phyloP scores from a whole-genome alignment of 1,284 basidiomycete species.

The Ganoderma boninense region DNA sequence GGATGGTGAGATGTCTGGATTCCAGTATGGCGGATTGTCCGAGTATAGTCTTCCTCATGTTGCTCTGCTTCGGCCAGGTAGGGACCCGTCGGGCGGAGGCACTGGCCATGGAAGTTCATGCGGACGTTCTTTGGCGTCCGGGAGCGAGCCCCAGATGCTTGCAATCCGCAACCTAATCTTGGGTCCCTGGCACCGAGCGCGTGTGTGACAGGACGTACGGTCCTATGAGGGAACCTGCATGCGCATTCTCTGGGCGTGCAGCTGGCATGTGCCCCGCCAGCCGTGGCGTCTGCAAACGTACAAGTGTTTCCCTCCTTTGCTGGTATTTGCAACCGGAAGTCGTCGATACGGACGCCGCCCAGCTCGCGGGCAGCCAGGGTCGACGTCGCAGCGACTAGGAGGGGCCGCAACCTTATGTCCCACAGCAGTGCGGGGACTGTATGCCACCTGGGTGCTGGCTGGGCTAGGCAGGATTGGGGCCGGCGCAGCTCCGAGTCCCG shows the following conservation, averaged over 20 bases:
- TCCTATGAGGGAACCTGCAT: neutral
- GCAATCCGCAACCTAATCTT: constrained; percentile 16
- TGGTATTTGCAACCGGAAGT: neutral
- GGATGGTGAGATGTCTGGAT: constrained; percentile 10
- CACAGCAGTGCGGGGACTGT: neutral
- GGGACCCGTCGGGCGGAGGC: constrained; percentile 22
- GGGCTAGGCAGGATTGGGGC: constrained; percentile 2
- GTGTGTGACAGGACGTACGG: constrained; percentile 1
- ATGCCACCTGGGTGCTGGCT: neutral
- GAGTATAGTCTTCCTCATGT: constrained; percentile 21
- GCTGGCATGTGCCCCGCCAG: neutral
- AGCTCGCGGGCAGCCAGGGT: neutral
- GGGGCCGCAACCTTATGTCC: neutral
- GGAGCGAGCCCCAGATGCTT: constrained; percentile 13
- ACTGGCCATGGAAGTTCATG: constrained; percentile 20
- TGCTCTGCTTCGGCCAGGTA: constrained; percentile 19
- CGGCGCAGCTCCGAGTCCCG: constrained; percentile 4
- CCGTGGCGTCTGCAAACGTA: neutral
- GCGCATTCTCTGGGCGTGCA: neutral
- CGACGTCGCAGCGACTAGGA: neutral
- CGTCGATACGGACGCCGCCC: constrained; percentile 1
- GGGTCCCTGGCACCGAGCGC: constrained; percentile 14
- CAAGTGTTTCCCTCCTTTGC: neutral
- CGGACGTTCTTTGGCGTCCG: constrained; percentile 11
- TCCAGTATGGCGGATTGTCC: constrained; percentile 17